Percentiles rank a stretch among this genome's conserved stretches.
Conservation (phyloP, 495 filamentous ascomycete genomes). For the Neurospora discreta region DNA sequence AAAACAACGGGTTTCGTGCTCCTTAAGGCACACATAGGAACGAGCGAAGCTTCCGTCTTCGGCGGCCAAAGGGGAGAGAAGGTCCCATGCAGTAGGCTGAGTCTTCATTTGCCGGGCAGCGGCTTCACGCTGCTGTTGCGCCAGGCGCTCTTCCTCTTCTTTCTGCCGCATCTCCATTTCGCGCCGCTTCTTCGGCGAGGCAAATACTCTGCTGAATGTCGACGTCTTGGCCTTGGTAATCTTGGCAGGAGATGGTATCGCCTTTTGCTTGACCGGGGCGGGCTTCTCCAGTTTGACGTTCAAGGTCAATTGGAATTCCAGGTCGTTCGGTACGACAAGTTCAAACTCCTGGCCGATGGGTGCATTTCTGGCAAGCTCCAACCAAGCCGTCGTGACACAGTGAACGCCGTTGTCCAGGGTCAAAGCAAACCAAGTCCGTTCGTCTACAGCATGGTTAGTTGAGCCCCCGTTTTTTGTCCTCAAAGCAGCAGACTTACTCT, state of each 20-base stretch:
- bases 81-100: constrained; percentile 68
- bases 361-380: constrained; percentile 84
- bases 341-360: constrained; percentile 98
- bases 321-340: constrained; percentile 87
- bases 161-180: constrained; percentile 75
- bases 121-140: constrained; percentile 57
- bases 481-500: constrained; percentile 47
- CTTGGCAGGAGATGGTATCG: constrained; percentile 47
- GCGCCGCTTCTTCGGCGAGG: constrained; percentile 88
- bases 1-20: constrained; percentile 76
- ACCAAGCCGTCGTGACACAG: constrained; percentile 92
- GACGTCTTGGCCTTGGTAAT: constrained; percentile 57
- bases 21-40: constrained; percentile 83
- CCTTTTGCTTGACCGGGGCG: constrained; percentile 35
- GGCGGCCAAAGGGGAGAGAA: constrained; percentile 73
- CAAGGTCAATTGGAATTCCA: constrained; percentile 93
- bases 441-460: constrained; percentile 43
- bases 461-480: not conserved
- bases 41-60: constrained; percentile 88
- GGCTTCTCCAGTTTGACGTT: constrained; percentile 89
- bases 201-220: constrained; percentile 83
- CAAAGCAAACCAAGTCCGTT: constrained; percentile 83
- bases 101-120: constrained; percentile 43
- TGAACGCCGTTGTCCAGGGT: constrained; percentile 96
- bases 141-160: constrained; percentile 57